These are phyloP conservation scores for Oryza glumipatula DNA, from an alignment of 176 grass and related monocot species.

Conservation along the genomic window DNA sequence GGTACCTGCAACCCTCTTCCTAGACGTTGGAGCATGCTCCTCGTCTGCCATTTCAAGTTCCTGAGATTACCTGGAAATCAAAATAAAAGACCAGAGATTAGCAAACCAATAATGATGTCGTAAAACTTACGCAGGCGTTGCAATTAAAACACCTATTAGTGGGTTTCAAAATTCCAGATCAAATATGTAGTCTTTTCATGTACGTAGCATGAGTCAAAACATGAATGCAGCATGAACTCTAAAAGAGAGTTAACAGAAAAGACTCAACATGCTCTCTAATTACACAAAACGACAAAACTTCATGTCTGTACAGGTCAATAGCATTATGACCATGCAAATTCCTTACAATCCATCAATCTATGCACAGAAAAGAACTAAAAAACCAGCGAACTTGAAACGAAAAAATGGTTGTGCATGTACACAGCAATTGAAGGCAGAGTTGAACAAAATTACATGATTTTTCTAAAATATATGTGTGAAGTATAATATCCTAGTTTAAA, in stretches of 20 bases:
- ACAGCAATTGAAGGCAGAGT: background rate
- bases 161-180: background rate
- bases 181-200: background rate
- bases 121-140: background rate
- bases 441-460: background rate
- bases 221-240: background rate
- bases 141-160: background rate
- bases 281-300: background rate
- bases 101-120: conserved; percentile 12
- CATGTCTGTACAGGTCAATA: background rate
- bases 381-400: background rate
- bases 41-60: conserved; percentile 64
- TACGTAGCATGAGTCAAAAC: background rate
- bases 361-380: conserved; percentile 14
- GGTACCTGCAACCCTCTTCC: conserved; percentile 84
- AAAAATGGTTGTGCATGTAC: background rate
- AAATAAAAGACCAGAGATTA: conserved; percentile 5
- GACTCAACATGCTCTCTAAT: background rate
- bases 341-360: background rate
- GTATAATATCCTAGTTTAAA: conserved; percentile 13
- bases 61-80: conserved; percentile 24
- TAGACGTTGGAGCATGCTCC: conserved; percentile 66
- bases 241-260: background rate
- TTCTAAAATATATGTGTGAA: background rate
- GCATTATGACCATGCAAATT: background rate